Base-by-base conservation (phyloP, 2,329 filamentous ascomycete species). In the Teratosphaeria pseudoeucalypti region DNA sequence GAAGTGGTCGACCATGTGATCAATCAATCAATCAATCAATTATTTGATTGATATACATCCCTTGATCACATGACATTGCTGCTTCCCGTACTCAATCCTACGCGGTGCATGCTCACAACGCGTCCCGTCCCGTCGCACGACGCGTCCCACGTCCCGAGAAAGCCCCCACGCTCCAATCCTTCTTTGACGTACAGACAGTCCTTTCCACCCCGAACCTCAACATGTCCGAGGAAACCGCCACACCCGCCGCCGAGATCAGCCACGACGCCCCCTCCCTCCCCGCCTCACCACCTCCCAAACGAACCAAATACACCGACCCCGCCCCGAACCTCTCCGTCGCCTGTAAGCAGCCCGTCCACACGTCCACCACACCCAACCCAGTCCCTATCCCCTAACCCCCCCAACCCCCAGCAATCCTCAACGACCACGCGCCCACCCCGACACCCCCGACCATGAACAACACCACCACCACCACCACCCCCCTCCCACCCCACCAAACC, bases 261-360 rank as follows among this genome's bases (percentile, higher is more conserved):
- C 79, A 77, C 70, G 72, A 77, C 64, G 73, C 77, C 32, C 83
- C 84, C 54, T 83, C 84, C 57, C 80, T 85, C 27, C 86, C 86
- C 49, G 81, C 82, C 60, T 92, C 89, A 9, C 90, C 90, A 32
- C 84, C 89, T 29, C 81, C 89, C 55, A 95, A 95, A 79, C 85
- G 90, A 71, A 82, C 88, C 69, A 94, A 91, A 79, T 84, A 84
- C 68, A 75, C 78, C 62, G 72, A 78, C 56, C 72, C 76, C 10
- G 69, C 73, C 16, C 54, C 70, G 23, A 71, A 70, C 55, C 66
- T 74, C 55, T 68, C 68, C 34, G 72, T 73, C 9, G 72, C 72
- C 11, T 71, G 71, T 73, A 62, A 43, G 67, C 62, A 23, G 6
- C 16, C 10, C 16, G 3, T 34, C 43, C 32, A 29, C 11, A 34